A percentile compares a stretch with the other conserved stretches of the same genome.
Conservation (phyloP, 495 filamentous ascomycete genomes). For the Tuber aestivum region DNA sequence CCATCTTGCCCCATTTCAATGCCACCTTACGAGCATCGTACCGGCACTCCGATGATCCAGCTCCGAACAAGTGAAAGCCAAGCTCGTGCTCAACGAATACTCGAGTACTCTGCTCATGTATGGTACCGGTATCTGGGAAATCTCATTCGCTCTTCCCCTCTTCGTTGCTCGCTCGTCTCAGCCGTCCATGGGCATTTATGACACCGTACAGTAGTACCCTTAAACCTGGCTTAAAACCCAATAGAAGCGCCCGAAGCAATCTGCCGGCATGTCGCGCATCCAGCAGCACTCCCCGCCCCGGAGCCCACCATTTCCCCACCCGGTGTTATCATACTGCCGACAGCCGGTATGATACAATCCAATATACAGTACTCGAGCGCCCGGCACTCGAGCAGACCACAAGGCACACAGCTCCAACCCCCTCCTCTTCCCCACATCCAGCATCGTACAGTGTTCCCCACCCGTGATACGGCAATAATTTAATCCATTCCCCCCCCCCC, state of each 20-base stretch:
- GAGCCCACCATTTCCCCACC: neutral
- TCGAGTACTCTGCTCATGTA: neutral
- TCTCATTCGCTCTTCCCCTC: neutral
- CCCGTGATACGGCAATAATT: neutral
- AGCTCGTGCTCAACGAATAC: too few relatives aligned
- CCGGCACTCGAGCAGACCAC: slow-evolving; percentile 1
- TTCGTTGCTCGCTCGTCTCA: neutral
- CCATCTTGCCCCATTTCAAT: neutral
- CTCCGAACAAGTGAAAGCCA: neutral
- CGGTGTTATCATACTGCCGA: neutral
- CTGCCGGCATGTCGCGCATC: neutral
- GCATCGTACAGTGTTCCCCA: neutral
- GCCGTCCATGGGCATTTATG: neutral
- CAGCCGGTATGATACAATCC: neutral
- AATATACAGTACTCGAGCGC: neutral
- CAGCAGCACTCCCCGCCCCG: neutral
- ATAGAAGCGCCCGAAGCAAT: neutral
- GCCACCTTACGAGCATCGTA: neutral
- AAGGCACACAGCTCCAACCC: neutral
- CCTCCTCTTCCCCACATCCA: neutral
- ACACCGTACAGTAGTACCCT: neutral
- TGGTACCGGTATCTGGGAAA: neutral
- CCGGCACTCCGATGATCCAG: neutral
- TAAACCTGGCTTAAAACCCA: neutral
- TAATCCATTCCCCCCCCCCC: neutral